phyloP scores from a whole-genome alignment of 2,329 filamentous ascomycete genomes.

The Dothideomycetidae sp. region DNA sequence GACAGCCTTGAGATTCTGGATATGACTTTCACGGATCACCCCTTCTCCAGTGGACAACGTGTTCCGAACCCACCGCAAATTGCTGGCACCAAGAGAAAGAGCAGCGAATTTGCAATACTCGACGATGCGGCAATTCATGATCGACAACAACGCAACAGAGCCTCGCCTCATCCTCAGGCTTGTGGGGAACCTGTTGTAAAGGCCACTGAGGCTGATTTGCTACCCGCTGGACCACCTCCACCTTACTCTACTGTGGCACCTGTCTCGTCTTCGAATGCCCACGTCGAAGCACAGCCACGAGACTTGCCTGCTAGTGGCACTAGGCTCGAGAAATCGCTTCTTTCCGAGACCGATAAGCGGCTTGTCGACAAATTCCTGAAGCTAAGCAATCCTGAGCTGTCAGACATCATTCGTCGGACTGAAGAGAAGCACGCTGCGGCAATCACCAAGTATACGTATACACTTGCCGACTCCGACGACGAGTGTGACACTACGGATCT shows the following conservation, averaged over 20 bases:
- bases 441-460: constrained; percentile 9
- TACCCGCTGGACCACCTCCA: constrained; percentile 22
- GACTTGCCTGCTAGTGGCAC: constrained; percentile 3
- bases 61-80: constrained; percentile 7
- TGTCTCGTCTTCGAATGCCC: background rate
- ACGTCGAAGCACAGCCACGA: constrained; percentile 2
- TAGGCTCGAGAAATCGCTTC: constrained; percentile 3
- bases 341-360: constrained; percentile 2
- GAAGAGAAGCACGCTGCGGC: constrained; percentile 6
- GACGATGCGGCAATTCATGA: constrained; percentile 2
- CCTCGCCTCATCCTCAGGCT: background rate
- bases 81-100: constrained; percentile 30
- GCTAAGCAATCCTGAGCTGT: constrained; percentile 5
- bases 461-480: constrained; percentile 7
- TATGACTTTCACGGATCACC: constrained; percentile 17
- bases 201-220: constrained; percentile 25
- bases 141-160: too few relatives aligned
- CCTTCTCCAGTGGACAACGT: constrained; percentile 10
- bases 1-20: constrained; percentile 22
- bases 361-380: constrained; percentile 1
- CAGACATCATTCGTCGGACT: constrained; percentile 2
- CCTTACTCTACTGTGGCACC: constrained; percentile 34
- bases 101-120: constrained; percentile 19
- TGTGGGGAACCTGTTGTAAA: constrained; percentile 19
- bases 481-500: constrained; percentile 2